Conservation (phyloP, 129 eudicot genomes). For the Daucus carota region DNA sequence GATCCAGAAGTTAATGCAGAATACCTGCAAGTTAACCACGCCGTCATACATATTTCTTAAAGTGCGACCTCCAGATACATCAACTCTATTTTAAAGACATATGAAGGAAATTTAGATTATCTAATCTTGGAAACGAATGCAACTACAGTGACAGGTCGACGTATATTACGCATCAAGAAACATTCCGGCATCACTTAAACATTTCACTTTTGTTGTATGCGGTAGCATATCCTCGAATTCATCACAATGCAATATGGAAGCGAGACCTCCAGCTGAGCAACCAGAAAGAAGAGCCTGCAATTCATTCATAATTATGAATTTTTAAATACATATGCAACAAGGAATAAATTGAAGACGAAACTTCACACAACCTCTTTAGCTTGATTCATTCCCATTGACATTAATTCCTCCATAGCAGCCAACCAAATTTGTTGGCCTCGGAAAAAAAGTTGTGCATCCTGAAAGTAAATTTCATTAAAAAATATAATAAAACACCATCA, state of each 20-base stretch:
- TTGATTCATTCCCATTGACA: conserved; percentile 74
- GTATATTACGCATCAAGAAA: conserved; percentile 74
- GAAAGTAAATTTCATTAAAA: background rate
- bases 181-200: conserved; percentile 92
- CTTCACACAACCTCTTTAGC: conserved; percentile 46
- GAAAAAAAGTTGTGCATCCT: conserved; percentile 41
- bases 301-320: background rate
- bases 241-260: conserved; percentile 90
- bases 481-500: background rate
- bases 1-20: background rate
- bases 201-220: conserved; percentile 65
- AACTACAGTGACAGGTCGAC: background rate
- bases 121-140: background rate
- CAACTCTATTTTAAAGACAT: conserved; percentile 31
- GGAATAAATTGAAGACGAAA: too few relatives aligned
- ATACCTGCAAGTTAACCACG: conserved; percentile 86
- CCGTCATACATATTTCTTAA: conserved; percentile 66
- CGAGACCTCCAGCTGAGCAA: conserved; percentile 94
- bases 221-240: conserved; percentile 54
- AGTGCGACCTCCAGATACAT: conserved; percentile 81
- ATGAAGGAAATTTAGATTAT: background rate
- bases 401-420: conserved; percentile 78
- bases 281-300: conserved; percentile 92
- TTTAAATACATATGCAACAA: background rate
- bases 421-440: conserved; percentile 84